Conservation (phyloP, 208 protist species). For the Leishmania turanica region DNA sequence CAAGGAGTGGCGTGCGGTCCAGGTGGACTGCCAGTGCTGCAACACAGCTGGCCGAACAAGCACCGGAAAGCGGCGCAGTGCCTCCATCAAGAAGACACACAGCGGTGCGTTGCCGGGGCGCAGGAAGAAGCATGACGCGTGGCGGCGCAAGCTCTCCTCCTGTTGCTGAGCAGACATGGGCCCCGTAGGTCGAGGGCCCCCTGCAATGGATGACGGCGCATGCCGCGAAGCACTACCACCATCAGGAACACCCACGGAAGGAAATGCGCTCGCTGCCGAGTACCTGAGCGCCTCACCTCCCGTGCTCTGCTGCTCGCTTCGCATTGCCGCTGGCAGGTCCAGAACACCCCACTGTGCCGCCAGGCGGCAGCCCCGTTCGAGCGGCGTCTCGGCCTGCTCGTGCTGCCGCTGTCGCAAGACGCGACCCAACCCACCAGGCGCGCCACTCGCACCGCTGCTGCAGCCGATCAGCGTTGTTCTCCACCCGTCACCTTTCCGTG, state of each 20-base stretch:
- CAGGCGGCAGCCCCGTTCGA: conserved; percentile 30
- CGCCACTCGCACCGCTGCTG: conserved; percentile 7
- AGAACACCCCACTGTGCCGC: conserved; percentile 26
- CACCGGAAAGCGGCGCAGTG: conserved; percentile 63
- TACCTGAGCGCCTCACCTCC: background rate
- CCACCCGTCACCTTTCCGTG: background rate
- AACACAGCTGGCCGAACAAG: conserved; percentile 45
- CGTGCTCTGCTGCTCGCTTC: background rate
- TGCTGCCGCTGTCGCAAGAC: conserved; percentile 5
- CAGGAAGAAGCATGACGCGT: conserved; percentile 57
- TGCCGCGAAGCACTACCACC: background rate
- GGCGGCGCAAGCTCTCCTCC: conserved; percentile 31
- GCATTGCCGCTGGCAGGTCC: conserved; percentile 4
- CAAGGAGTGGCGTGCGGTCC: conserved; percentile 61
- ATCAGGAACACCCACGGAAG: background rate
- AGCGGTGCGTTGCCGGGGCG: conserved; percentile 64
- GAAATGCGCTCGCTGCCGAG: background rate
- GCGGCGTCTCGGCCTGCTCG: conserved; percentile 16
- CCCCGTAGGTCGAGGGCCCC: background rate
- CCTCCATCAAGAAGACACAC: conserved; percentile 65
- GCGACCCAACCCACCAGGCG: background rate
- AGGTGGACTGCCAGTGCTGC: conserved; percentile 53
- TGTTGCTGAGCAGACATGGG: conserved; percentile 3
- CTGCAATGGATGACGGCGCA: background rate
- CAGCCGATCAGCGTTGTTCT: conserved; percentile 2